Base-by-base conservation (phyloP, 2,329 filamentous ascomycete species). In the Lachnellula arida region DNA sequence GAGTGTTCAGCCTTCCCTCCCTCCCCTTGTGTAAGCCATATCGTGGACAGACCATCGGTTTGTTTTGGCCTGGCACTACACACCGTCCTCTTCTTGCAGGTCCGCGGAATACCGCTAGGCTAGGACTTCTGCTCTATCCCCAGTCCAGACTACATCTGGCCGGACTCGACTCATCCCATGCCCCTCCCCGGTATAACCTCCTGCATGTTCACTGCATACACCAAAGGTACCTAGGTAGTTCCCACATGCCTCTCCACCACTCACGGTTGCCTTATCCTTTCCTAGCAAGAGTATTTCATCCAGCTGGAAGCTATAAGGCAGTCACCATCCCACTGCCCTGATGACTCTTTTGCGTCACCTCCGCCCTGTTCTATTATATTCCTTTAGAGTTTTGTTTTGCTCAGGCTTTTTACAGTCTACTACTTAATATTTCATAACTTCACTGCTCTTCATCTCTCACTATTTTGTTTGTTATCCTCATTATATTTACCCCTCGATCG, bases 281-380 rank as follows among this genome's bases (percentile, higher is more conserved):
- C 49, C 49, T 59, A 53, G 56, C 54, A 62, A 50, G 54, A 57
- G 52, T 61, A 23, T 56, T 39, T 44, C 47, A 23, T 59, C 54
- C 54, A 56, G 57, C 54, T 50, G 51, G 56, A 58, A 58, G 51
- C 46, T 67, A 66, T 69, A 69, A 69, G 67, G 67, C 66, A 65
- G 67, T 64, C 65, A 63, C 59, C 55, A 61, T 61, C 61, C 60
- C 60, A 40, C 57, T 51, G 54, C 46, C 51, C 62, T 63, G 57
- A 68, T 69, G 66, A 68, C 64, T 68, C 66, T 64, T 63, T 62
- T 59, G 60, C 63, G 61, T 63, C 57, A 64, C 58, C 51, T 51
- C 28, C 58, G 55, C 59, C 54, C 59, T 60, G 55, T 65, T 51
- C 32, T 59, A 51, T 58, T 59, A 52, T 48, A 62, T 61, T 52